Base-by-base conservation (phyloP, 306 rosid genomes). In the Heteromeles arbutifolia region DNA sequence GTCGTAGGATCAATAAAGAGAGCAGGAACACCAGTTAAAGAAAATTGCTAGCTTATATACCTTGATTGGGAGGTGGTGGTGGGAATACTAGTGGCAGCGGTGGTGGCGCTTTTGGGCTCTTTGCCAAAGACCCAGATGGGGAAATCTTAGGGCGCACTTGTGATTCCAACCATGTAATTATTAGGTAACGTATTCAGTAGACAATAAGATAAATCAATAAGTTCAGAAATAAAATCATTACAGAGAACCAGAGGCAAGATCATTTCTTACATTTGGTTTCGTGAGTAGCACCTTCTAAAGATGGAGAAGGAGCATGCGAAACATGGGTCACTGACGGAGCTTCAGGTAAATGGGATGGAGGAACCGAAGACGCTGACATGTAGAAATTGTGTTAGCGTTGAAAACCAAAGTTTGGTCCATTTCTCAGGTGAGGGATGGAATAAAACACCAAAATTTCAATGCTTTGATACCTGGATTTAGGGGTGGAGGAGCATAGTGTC, bases 61-160 rank as follows among this genome's bases (percentile, higher is more conserved):
- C 97, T 85, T 83, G 89, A 90, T 90, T 92, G 21, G 97, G 99
- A 83, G 98, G 98, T 64, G 98, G 98, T 64, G 97, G 97, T 63
- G 98, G 98, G 69, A 95, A 78, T 24, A 89, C 66, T 26, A 65
- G 91, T 70, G 92, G 92, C 68, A 53, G 71, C n/a, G 76, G 73
- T n/a, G 97, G 73, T 15, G 97, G 80, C 63, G 44, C 83, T 85
- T 85, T 84, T 10, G 90, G 93, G 57, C 75, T 85, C 82, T 76
- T 73, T 31, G 85, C 61, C 29, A 79, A 61, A 78, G 91, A 81
- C 57, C 62, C 78, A 6, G 75, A 43, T 7, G 92, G 89, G 74
- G 94, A 77, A 77, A 67, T 73, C 63, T 73, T 62, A 26, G 78
- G 74, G 73, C 83, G 84, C 71, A 83, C 86, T 84, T 67, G 75